These are phyloP conservation scores for Maudiozyma turicensis DNA, from an alignment of 805 yeast species.

Conservation along the genomic window DNA sequence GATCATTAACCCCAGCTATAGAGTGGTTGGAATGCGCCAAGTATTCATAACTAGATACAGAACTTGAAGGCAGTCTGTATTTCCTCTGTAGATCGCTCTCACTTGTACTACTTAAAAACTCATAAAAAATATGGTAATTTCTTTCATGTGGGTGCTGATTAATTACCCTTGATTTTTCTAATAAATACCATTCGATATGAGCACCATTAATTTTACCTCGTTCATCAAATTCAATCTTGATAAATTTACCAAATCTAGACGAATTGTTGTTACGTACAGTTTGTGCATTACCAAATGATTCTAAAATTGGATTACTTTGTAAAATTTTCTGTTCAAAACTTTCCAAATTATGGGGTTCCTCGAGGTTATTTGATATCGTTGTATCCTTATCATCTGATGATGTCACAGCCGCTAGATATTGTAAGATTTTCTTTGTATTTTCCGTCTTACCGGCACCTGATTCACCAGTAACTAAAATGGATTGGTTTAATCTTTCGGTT, in stretches of 20 bases:
- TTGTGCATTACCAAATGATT: conserved; percentile 94
- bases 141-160: conserved; percentile 68
- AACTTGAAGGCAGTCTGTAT: conserved; percentile 33
- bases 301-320: conserved; percentile 91
- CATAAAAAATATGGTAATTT: conserved; percentile 91
- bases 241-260: conserved; percentile 93
- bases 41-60: conserved; percentile 32
- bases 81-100: conserved; percentile 30
- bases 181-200: conserved; percentile 83
- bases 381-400: conserved; percentile 20
- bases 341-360: neutral
- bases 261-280: conserved; percentile 90
- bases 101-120: conserved; percentile 60
- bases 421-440: conserved; percentile 89
- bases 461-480: conserved; percentile 95
- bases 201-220: conserved; percentile 74
- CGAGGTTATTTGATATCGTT: neutral
- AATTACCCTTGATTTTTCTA: conserved; percentile 90
- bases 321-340: conserved; percentile 76
- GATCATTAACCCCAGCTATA: conserved; percentile 72
- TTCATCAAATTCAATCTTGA: conserved; percentile 66
- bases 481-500: conserved; percentile 64
- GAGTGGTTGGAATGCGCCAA: conserved; percentile 45
- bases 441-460: conserved; percentile 99
- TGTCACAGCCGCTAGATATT: conserved; percentile 76